phyloP scores from a whole-genome alignment of 176 grass and related monocot genomes.

The Chloris gayana region DNA sequence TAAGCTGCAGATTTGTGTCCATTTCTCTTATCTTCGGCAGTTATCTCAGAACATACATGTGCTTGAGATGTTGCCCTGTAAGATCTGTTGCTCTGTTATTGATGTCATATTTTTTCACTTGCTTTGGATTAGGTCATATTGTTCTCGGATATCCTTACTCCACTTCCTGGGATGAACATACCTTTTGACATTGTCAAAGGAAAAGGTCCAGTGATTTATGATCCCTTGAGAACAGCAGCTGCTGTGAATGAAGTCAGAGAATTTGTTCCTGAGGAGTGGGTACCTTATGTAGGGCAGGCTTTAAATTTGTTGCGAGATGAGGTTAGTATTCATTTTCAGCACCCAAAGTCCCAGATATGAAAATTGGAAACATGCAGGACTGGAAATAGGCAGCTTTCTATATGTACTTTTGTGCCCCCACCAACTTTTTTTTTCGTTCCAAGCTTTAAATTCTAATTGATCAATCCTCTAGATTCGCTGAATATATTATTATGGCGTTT shows the following conservation, averaged over 20 bases:
- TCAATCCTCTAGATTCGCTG: not conserved
- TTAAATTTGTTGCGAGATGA: conserved; percentile 78
- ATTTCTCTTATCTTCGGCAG: conserved; percentile 36
- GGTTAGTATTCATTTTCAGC: conserved; percentile 53
- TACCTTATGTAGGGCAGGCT: conserved; percentile 92
- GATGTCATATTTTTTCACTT: conserved; percentile 17
- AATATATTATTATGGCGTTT: conserved; percentile 23
- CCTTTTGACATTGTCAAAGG: conserved; percentile 99
- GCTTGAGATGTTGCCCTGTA: conserved; percentile 19
- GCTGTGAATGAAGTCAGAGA: conserved; percentile 90
- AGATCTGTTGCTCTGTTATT: conserved; percentile 13
- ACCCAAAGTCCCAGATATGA: not conserved
- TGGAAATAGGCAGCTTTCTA: not conserved
- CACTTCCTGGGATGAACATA: conserved; percentile 99
- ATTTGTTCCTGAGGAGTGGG: conserved; percentile 88
- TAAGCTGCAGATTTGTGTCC: conserved; percentile 47
- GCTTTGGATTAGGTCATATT: conserved; percentile 70
- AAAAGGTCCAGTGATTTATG: conserved; percentile 94
- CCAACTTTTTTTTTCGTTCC: not conserved
- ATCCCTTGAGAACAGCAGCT: conserved; percentile 77
- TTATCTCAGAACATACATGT: conserved; percentile 20
- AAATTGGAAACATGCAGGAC: conserved; percentile 13
- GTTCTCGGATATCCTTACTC: conserved; percentile 97
- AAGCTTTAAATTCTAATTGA: conserved; percentile 25
- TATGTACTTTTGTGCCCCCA: conserved; percentile 11